Percentiles rank a stretch among this genome's conserved stretches.
Conservation (phyloP, 208 protist species). For the Angomonas ambiguus region DNA sequence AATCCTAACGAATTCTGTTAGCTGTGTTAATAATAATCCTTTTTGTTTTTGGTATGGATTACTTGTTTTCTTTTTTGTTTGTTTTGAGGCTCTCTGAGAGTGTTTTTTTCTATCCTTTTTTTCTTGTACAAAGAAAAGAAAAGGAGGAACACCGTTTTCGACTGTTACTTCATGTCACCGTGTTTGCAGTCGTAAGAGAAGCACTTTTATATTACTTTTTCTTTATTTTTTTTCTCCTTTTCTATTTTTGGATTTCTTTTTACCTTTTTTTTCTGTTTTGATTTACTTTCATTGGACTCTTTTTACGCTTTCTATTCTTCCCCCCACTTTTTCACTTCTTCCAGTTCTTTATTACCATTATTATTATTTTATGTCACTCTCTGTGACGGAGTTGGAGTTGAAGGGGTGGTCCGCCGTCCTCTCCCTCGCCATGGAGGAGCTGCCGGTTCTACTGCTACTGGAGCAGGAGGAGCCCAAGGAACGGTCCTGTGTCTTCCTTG, state of each 20-base stretch:
- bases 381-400: slow-evolving; percentile 19
- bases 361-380: background rate
- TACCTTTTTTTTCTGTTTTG: no score
- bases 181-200: no score
- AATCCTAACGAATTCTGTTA: no score
- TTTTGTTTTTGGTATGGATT: background rate
- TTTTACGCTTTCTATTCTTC: background rate
- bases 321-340: background rate
- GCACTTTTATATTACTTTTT: slow-evolving; percentile 9
- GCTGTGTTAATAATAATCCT: background rate
- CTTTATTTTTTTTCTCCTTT: slow-evolving; percentile 16
- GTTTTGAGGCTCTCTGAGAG: no score
- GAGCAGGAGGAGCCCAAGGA: slow-evolving; percentile 22
- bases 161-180: no score
- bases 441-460: slow-evolving; percentile 15
- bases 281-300: no score
- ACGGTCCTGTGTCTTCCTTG: background rate
- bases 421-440: slow-evolving; percentile 21
- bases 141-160: background rate
- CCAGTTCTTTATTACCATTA: background rate
- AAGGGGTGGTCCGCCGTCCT: slow-evolving; percentile 30
- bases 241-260: slow-evolving; percentile 7
- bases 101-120: no score
- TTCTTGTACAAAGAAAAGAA: background rate
- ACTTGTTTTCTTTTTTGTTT: slow-evolving; percentile 3